Evolutionary conservation across 768 basidiomycete species (phyloP), one percentile per base, ranked within the genome.

Genomic region (Naganishia vaughanmartiniae): DNA sequence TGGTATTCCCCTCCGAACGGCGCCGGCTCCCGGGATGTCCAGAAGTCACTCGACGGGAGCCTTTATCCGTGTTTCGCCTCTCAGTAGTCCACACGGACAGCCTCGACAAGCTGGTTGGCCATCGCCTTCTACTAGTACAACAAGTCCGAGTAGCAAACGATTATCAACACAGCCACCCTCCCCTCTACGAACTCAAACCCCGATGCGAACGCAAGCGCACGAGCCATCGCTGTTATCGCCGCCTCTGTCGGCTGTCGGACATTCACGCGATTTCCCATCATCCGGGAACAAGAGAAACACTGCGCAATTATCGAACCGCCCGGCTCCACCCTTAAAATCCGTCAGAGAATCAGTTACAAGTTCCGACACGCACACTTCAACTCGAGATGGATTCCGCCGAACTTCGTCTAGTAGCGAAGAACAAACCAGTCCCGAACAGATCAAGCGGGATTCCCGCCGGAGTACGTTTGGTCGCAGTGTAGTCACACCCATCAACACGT

Each of bases 1-100:
- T n/a, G 60, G 60, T 17, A 63, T 63, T 2, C 60, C 60, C n/a
- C 60, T 63, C 36, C 60, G 60, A 9, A 17, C 60, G 12, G 26
- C 36, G 5, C 36, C 57, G 6, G 36, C n/a, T 15, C 30, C 33
- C 36, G 26, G 39, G 1, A 63, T 63, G 60, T 28, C n/a, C 15
- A 34, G 60, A 42, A 63, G 60, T 45, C 42, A 28, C 12, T 63
- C 60, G 24, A 15, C 42, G 12, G 60, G 39, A 2, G 30, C 31
- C 10, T 58, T 26, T 45, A 19, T 42, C 28, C 24, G 39, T 15
- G 15, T 45, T 42, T 26, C 28, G 21, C 39, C 39, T 24, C 39
- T 42, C 2, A 45, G 2, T 7, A 63, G 39, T 28, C 60, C 60
- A 19, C 60, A 15, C 39, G n/a, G 24, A 9, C 60, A 11, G 60